Evolutionary conservation across 177 flowering plant species (phyloP), one percentile per base, ranked within the genome.

Genomic region (Vitis hybrid): DNA sequence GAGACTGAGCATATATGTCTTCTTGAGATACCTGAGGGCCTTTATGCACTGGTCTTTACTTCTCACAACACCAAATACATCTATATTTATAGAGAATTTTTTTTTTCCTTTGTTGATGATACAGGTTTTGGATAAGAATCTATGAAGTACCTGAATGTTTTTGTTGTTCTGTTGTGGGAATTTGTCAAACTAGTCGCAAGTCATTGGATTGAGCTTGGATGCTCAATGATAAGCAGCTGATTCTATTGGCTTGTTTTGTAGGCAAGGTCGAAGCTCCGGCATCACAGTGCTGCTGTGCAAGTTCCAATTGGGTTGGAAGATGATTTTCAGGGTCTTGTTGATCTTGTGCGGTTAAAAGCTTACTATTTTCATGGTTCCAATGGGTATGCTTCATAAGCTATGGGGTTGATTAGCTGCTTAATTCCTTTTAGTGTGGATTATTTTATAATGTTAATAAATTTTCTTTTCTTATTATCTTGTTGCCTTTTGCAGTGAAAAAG

Each of bases 251-350:
- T 66, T 71, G 51, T 65, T 48, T 65, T 69, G 60, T 56, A 96
- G 98, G 94, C 98, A 62, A 89, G 99, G 79, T 70, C 97, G 5
- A 96, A 93, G 79, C 95, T 96, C 53, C 90, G 98, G 51, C 98
- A 96, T 79, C 97, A 96, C 67, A 86, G 90, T 88, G 99, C 99
- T 74, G 99, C 99, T 16, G 88, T 96, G 52, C 99, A 96, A 84
- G 90, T 92, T 67, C 99, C 99, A 31, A 92, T 96, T 74, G 99
- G 99, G 31, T 79, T 96, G 81, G 99, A 96, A 78, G 99, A 96
- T 1, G 80, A 94, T 50, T 90, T 96, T 71, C 80, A 90, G 82
- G 99, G 98, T 72, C 97, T 96, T 78, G 77, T 96, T 66, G 99
- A 96, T 75, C 94, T 96, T 77, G 99, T 96, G 72, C 86, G 81